Conservation (phyloP, 345 rosid species). For the Cochlearia excelsa region DNA sequence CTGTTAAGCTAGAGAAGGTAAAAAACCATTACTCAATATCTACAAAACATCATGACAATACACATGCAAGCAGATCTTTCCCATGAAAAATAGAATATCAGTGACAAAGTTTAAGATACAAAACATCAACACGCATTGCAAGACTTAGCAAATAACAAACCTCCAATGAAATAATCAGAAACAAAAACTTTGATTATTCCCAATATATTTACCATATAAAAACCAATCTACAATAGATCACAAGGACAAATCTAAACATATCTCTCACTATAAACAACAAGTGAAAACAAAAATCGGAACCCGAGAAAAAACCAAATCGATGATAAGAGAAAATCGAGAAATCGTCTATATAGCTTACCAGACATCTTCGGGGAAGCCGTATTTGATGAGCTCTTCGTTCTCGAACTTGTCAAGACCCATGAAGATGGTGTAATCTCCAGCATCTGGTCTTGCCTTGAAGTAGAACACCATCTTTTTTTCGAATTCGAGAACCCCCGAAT, state of each 20-base stretch:
- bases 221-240: conserved; percentile 13
- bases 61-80: conserved; percentile 9
- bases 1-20: conserved; percentile 2
- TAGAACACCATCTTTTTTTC: conserved; percentile 69
- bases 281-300: conserved; percentile 7
- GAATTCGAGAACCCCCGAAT: conserved; percentile 15
- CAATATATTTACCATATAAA: conserved; percentile 6
- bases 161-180: background rate
- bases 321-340: conserved; percentile 2
- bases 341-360: conserved; percentile 43
- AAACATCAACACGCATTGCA: too few species aligned
- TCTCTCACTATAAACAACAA: conserved; percentile 4
- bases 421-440: conserved; percentile 95
- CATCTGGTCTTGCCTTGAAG: conserved; percentile 95
- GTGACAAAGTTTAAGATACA: background rate
- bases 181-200: background rate
- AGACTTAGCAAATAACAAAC: background rate
- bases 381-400: conserved; percentile 99
- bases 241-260: background rate
- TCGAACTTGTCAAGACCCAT: conserved; percentile 99
- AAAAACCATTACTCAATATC: background rate
- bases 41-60: background rate
- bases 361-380: conserved; percentile 94
- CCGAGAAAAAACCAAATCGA: conserved; percentile 6
- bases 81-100: background rate